Conservation (phyloP, 345 rosid genomes). For the Eucalyptus tenuipes region DNA sequence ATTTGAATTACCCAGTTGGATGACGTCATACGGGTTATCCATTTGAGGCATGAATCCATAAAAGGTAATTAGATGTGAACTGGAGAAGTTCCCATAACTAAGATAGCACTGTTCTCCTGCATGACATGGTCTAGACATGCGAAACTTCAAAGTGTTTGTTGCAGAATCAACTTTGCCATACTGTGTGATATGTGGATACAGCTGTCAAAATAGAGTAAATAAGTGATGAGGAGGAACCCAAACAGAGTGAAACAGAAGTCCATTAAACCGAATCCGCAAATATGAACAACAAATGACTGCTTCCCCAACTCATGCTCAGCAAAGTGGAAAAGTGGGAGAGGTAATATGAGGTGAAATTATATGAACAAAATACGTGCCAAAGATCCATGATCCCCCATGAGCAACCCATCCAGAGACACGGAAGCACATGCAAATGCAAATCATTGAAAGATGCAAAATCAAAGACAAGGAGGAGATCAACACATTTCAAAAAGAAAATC, state of each 20-base stretch:
- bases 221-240: background rate
- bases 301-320: background rate
- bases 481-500: background rate
- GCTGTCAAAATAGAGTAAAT: slow-evolving; percentile 19
- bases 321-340: background rate
- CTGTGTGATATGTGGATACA: slow-evolving; percentile 58
- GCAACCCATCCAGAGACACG: background rate
- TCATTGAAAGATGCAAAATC: background rate
- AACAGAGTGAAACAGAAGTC: background rate
- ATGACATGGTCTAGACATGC: slow-evolving; percentile 58
- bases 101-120: slow-evolving; percentile 78
- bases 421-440: background rate
- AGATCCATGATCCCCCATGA: background rate
- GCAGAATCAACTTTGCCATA: slow-evolving; percentile 69
- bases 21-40: slow-evolving; percentile 74
- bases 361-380: background rate
- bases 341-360: no score
- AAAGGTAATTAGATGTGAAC: slow-evolving; percentile 76
- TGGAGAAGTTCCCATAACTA: slow-evolving; percentile 77
- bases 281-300: background rate
- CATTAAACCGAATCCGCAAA: background rate
- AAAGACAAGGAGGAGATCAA: background rate
- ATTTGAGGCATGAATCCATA: slow-evolving; percentile 80
- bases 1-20: slow-evolving; percentile 56
- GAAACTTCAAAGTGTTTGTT: slow-evolving; percentile 66